Conservation (phyloP, 2,329 filamentous ascomycete genomes). For the Trichoderma sp. region DNA sequence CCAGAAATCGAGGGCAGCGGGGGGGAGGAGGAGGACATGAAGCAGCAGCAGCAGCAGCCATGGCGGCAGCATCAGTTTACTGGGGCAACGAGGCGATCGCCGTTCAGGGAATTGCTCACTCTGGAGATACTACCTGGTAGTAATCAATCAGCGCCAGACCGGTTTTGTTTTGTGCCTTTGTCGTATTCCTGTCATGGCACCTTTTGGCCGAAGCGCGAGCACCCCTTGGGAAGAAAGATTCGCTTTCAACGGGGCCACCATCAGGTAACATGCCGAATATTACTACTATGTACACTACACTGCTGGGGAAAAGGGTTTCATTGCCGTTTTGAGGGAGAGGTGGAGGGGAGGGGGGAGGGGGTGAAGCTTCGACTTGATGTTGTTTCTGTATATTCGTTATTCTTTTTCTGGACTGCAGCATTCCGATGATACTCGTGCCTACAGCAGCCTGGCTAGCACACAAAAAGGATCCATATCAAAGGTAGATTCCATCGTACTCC, state of each 20-base stretch:
- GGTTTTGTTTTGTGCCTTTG: background rate
- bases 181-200: background rate
- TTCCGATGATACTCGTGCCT: background rate
- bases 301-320: background rate
- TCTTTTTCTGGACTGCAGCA: background rate
- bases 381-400: background rate
- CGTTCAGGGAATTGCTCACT: background rate
- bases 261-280: background rate
- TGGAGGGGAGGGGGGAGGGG: background rate
- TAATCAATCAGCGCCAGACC: background rate
- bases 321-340: background rate
- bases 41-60: background rate
- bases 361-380: background rate
- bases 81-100: background rate
- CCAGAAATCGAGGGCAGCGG: too few relatives aligned
- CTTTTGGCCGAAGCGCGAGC: background rate
- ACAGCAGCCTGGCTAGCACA: too few relatives aligned
- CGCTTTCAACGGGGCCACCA: background rate
- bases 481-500: too few relatives aligned
- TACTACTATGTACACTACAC: background rate
- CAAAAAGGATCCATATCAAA: background rate
- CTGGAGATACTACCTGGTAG: background rate
- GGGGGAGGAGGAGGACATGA: too few relatives aligned
- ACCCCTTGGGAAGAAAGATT: background rate
- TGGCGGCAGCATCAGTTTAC: background rate